Percentiles rank a stretch among this genome's conserved stretches.
Conservation (phyloP, 78 protist genomes). For the slime mould (Dictyostelium discoideum) region dicty_2.7 NC_007091.3:657501-658000, state of each 20-base stretch:
- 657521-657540: too few species aligned
- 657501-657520: constrained; percentile 93
- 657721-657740: not conserved
- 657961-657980: not conserved
- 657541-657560: too few species aligned
- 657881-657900: not conserved
- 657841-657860: not conserved
- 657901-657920: not conserved
- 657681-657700: constrained; percentile 86
- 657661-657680: constrained; percentile 91
- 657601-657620: constrained; percentile 98
- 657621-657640: constrained; percentile 96
- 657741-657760: too few species aligned
- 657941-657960: not conserved
- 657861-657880: not conserved
- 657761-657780: too few species aligned
- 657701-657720: not conserved
- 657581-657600: constrained; percentile 98
- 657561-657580: constrained; percentile 37
- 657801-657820: too few species aligned
- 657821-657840: not conserved
- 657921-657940: not conserved
- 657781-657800: too few species aligned
- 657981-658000: not conserved
- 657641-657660: constrained; percentile 94